Evolutionary conservation across 179 eudicot species (phyloP), one percentile per base, ranked within the genome.

Genomic region (Gypsophila paniculata): DNA sequence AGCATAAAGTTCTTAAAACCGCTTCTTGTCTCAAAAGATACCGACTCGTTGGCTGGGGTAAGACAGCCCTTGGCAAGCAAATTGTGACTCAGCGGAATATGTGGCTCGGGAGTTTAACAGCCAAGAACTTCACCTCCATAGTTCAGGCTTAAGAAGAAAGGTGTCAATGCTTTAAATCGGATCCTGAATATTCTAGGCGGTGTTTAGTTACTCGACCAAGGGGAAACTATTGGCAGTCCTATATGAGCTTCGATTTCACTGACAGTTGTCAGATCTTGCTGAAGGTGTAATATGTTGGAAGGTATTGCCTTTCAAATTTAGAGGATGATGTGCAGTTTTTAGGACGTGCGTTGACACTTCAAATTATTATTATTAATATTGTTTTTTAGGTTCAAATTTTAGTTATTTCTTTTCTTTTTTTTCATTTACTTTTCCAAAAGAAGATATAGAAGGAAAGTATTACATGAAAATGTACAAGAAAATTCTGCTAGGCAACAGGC

Each of bases 391-490:
- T 14, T 34, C 17, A 44, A 57, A 13, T 71, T 65, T 67, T 61
- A 71, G 59, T 22, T 14, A n/a, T 67, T 25, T 19, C 39, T 36
- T 58, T 15, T 48, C 6, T 49, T 12, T 7, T 34, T 17, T 67
- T 36, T 39, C 63, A 6, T 18, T 8, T 39, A 0, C 7, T 12
- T 17, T 42, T 38, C 18, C 1, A 19, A 36, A 69, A 29, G 18
- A 63, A 69, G 57, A 51, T 65, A 76, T 69, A 80, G 80, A 70
- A 65, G 72, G 46, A 66, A 68, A 57, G 61, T 58, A 65, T 76
- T 70, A 81, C 76, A 81, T 72, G 74, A 74, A 42, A 73, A 64
- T 77, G 78, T 75, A 74, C 69, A 74, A 71, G 84, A 61, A 71
- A 63, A 68, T 71, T 74, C 74, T 62, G 73, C 71, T 72, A 51